A percentile compares a stretch with the other conserved stretches of the same genome.
These are phyloP conservation scores for Penicillium cosmopolitanum DNA, from an alignment of 495 filamentous ascomycete species.

Conservation along the genomic window DNA sequence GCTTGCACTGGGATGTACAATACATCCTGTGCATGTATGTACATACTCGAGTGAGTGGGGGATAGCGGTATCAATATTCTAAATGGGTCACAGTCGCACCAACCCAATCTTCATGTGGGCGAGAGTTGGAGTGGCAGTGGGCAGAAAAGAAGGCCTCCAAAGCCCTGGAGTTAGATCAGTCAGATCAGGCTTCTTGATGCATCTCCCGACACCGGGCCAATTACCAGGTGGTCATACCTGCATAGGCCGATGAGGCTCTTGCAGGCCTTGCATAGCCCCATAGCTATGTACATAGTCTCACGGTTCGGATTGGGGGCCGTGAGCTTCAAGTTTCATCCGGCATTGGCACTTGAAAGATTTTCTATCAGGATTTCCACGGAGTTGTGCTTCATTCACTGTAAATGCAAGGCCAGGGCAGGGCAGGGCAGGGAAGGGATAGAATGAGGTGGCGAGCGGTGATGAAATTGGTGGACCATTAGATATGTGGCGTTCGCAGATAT, in stretches of 20 bases:
- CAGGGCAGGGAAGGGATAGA: background rate
- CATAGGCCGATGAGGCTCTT: background rate
- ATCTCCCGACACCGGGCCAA: background rate
- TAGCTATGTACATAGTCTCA: background rate
- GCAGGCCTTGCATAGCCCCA: background rate
- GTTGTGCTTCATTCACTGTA: background rate
- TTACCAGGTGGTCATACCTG: background rate
- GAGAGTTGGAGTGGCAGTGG: no score
- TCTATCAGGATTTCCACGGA: background rate
- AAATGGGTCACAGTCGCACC: background rate
- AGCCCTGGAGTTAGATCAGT: background rate
- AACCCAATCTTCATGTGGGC: background rate
- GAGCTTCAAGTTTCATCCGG: background rate
- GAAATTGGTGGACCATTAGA: background rate
- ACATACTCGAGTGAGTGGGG: no score
- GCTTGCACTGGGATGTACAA: no score
- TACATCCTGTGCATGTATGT: no score
- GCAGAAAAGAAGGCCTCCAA: background rate
- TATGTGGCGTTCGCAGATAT: background rate
- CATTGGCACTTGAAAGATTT: background rate
- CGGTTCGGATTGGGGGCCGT: background rate
- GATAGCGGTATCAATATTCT: background rate
- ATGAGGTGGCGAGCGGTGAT: background rate
- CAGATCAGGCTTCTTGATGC: background rate
- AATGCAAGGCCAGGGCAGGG: background rate